Percentiles rank a stretch among this genome's conserved stretches.
Evolutionary conservation across 108 stramenopile species (phyloP).

Genomic region (Skeletonema costatum): DNA sequence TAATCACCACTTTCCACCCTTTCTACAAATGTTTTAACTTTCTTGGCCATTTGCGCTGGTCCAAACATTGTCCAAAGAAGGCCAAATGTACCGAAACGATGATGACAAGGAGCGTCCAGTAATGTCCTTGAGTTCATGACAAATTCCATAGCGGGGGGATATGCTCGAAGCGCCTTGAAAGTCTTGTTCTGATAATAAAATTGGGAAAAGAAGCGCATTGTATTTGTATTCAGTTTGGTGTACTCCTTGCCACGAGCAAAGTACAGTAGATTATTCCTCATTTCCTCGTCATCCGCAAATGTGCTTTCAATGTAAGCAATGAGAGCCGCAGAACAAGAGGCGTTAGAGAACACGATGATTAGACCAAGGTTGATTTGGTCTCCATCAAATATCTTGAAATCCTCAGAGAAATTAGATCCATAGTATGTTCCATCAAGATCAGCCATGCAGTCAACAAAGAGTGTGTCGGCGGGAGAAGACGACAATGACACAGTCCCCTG

Average conservation of each 20-base stretch:
- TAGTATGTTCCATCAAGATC: constrained; percentile 1
- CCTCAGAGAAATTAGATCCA: not conserved
- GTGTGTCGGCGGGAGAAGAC: constrained; percentile 1
- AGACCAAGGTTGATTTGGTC: constrained; percentile 7
- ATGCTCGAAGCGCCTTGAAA: not conserved
- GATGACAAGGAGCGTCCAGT: constrained; percentile 6
- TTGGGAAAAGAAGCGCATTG: not conserved
- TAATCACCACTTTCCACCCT: constrained; percentile 5
- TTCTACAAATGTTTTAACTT: constrained; percentile 2
- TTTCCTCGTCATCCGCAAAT: constrained; percentile 10
- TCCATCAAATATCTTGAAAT: not conserved
- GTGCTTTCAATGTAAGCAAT: constrained; percentile 8
- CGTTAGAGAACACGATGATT: not conserved
- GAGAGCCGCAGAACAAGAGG: constrained; percentile 5
- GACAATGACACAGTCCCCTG: constrained; percentile 1
- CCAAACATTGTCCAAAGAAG: constrained; percentile 3
- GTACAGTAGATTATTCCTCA: constrained; percentile 7
- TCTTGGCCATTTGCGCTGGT: constrained; percentile 4
- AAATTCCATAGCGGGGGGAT: constrained; percentile 1
- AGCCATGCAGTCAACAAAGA: constrained; percentile 18
- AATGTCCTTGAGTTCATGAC: constrained; percentile 8
- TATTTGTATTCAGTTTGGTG: not conserved
- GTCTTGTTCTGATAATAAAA: constrained; percentile 4
- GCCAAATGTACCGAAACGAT: not conserved
- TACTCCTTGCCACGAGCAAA: not conserved